phyloP scores from a whole-genome alignment of 768 basidiomycete species.

The Termitomyces sp. region DNA sequence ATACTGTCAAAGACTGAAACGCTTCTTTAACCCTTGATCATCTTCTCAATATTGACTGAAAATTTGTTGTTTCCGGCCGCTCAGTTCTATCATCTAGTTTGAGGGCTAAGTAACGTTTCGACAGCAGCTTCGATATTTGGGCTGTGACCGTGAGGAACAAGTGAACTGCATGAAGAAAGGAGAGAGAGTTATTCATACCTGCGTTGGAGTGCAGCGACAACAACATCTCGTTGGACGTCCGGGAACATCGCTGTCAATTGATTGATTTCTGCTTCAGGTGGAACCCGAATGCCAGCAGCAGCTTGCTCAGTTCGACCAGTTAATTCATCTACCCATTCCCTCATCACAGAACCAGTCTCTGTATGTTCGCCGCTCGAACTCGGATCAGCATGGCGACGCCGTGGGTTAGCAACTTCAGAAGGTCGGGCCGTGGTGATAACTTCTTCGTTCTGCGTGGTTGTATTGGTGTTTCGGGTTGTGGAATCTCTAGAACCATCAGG shows the following conservation, averaged over 20 bases:
- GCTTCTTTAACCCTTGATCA: slow-evolving; percentile 12
- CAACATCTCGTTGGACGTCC: slow-evolving; percentile 61
- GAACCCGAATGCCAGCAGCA: slow-evolving; percentile 56
- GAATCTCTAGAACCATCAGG: slow-evolving; percentile 43
- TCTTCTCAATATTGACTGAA: slow-evolving; percentile 11
- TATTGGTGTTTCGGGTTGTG: slow-evolving; percentile 14
- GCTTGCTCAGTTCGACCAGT: slow-evolving; percentile 57
- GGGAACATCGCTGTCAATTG: slow-evolving; percentile 83
- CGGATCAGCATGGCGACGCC: slow-evolving; percentile 16
- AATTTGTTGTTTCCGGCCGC: background rate
- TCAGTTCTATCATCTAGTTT: slow-evolving; percentile 13
- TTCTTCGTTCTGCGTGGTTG: slow-evolving; percentile 42
- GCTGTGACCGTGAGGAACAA: slow-evolving; percentile 28
- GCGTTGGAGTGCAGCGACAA: slow-evolving; percentile 74
- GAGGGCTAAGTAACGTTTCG: slow-evolving; percentile 63
- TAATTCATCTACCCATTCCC: slow-evolving; percentile 77
- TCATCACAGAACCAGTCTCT: slow-evolving; percentile 47
- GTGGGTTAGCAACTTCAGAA: slow-evolving; percentile 16
- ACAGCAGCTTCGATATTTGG: slow-evolving; percentile 78
- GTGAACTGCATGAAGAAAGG: background rate
- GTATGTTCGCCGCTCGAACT: slow-evolving; percentile 19
- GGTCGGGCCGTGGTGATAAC: slow-evolving; percentile 56
- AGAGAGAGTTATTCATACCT: slow-evolving; percentile 41
- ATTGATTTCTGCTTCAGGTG: slow-evolving; percentile 69
- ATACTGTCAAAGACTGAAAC: slow-evolving; percentile 15